A percentile compares a stretch with the other conserved stretches of the same genome.
These are phyloP conservation scores for Thermothelomyces thermophilus DNA, from an alignment of 2,329 filamentous ascomycete species.

Conservation along the genomic window DNA sequence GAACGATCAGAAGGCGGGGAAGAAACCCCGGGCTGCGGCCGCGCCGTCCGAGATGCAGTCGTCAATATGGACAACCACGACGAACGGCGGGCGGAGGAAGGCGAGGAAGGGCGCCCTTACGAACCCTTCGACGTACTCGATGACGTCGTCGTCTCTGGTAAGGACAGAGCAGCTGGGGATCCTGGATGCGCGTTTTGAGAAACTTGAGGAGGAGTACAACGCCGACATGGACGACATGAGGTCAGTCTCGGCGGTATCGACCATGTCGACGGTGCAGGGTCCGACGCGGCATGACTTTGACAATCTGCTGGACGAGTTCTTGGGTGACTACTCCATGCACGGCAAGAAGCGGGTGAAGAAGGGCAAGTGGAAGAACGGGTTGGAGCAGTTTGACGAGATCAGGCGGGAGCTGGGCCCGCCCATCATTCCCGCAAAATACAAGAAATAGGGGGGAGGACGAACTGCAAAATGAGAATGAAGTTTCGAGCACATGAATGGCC, in stretches of 20 bases:
- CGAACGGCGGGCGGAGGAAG: constrained; percentile 76
- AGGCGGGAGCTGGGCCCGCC: constrained; percentile 72
- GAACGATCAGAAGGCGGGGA: constrained; percentile 57
- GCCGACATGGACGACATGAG: constrained; percentile 41
- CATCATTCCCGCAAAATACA: constrained; percentile 39
- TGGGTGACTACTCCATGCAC: constrained; percentile 64
- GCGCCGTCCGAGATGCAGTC: constrained; percentile 60
- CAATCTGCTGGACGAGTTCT: constrained; percentile 85
- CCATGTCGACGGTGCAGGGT: constrained; percentile 63
- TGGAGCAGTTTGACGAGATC: constrained; percentile 88
- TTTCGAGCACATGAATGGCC: neutral
- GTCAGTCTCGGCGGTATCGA: constrained; percentile 58
- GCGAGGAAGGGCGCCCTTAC: constrained; percentile 94
- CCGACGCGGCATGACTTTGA: constrained; percentile 75
- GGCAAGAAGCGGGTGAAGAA: constrained; percentile 74
- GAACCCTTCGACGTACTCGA: constrained; percentile 85
- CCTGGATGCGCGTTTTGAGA: constrained; percentile 87
- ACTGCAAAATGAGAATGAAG: neutral
- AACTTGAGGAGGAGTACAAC: constrained; percentile 71
- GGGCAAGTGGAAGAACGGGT: constrained; percentile 69
- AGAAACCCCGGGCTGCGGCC: constrained; percentile 36
- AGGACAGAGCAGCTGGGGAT: constrained; percentile 81
- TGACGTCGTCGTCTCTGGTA: constrained; percentile 92
- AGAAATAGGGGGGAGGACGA: neutral
- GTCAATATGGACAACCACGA: constrained; percentile 67